phyloP scores from a whole-genome alignment of 2,329 filamentous ascomycete species.

The Neopestalotiopsis sp. region DNA sequence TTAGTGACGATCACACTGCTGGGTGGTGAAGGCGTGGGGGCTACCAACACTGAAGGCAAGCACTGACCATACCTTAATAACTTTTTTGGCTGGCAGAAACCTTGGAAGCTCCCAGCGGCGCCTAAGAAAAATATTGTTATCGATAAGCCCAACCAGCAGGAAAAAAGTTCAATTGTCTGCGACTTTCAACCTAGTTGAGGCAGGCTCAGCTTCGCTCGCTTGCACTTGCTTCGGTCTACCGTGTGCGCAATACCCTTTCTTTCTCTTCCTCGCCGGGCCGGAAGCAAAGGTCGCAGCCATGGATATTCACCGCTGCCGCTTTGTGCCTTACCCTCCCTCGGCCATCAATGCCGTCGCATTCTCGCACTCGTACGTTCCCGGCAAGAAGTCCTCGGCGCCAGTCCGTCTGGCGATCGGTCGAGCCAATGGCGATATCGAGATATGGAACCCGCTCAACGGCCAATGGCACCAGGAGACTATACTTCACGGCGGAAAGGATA shows the following conservation, averaged over 20 bases:
- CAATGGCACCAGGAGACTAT: constrained; percentile 90
- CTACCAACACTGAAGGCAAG: not conserved
- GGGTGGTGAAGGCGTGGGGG: constrained; percentile 4
- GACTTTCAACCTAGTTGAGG: not conserved
- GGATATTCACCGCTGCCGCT: constrained; percentile 97
- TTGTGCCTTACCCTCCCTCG: constrained; percentile 89
- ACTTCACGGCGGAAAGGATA: constrained; percentile 81
- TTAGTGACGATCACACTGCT: not conserved
- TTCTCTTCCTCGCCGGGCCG: not conserved
- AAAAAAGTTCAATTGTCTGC: not conserved
- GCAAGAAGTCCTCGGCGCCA: constrained; percentile 58
- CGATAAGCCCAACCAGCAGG: not conserved
- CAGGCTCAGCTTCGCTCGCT: not conserved
- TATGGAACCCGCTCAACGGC: constrained; percentile 89
- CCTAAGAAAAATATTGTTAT: constrained; percentile 1
- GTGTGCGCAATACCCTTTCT: not conserved
- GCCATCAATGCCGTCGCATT: constrained; percentile 96
- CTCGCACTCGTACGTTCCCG: constrained; percentile 70
- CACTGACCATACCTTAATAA: constrained; percentile 17
- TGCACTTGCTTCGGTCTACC: not conserved
- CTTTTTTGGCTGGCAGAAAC: not conserved
- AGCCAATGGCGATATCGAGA: constrained; percentile 94
- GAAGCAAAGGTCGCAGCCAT: constrained; percentile 51
- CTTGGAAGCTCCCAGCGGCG: not conserved
- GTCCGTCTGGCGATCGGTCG: constrained; percentile 87